A percentile compares a stretch with the other conserved stretches of the same genome.
Evolutionary conservation across 495 filamentous ascomycete species (phyloP).

Genomic region (Poronia punctata): DNA sequence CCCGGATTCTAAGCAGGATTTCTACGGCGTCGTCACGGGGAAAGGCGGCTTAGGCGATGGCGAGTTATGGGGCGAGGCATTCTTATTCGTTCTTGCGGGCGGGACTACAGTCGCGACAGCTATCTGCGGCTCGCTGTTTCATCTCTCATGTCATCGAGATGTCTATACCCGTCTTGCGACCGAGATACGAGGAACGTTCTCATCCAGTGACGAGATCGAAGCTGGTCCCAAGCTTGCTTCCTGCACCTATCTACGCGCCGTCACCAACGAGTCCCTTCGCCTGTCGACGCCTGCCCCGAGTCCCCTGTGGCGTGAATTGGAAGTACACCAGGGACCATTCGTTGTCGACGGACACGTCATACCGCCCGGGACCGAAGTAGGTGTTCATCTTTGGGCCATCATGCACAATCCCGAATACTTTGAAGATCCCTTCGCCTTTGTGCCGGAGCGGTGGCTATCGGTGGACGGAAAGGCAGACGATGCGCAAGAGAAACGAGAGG

Average conservation of each 20-base stretch:
- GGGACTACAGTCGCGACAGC: slow-evolving; percentile 42
- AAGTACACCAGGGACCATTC: slow-evolving; percentile 32
- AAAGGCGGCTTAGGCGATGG: neutral
- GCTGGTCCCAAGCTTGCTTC: slow-evolving; percentile 36
- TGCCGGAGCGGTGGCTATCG: slow-evolving; percentile 36
- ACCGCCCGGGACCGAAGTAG: slow-evolving; percentile 44
- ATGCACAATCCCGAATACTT: slow-evolving; percentile 46
- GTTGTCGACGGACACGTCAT: slow-evolving; percentile 47
- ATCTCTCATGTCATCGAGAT: slow-evolving; percentile 40
- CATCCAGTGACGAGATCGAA: slow-evolving; percentile 28
- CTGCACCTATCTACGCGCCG: slow-evolving; percentile 35
- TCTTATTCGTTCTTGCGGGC: slow-evolving; percentile 19
- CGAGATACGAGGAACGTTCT: slow-evolving; percentile 35
- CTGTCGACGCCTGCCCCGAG: slow-evolving; percentile 44
- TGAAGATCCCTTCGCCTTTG: slow-evolving; percentile 29
- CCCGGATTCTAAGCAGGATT: slow-evolving; percentile 12
- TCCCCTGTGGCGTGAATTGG: slow-evolving; percentile 35
- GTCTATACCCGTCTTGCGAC: slow-evolving; percentile 31
- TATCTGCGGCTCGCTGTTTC: slow-evolving; percentile 45
- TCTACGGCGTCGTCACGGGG: slow-evolving; percentile 12
- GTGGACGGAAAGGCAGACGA: neutral
- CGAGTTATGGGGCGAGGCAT: slow-evolving; percentile 6
- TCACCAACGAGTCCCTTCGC: slow-evolving; percentile 54
- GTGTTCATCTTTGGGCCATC: slow-evolving; percentile 47
- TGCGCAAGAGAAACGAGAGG: neutral